Conservation (phyloP, 2,329 filamentous ascomycete genomes). For the Aspergillus fischeri region DNA sequence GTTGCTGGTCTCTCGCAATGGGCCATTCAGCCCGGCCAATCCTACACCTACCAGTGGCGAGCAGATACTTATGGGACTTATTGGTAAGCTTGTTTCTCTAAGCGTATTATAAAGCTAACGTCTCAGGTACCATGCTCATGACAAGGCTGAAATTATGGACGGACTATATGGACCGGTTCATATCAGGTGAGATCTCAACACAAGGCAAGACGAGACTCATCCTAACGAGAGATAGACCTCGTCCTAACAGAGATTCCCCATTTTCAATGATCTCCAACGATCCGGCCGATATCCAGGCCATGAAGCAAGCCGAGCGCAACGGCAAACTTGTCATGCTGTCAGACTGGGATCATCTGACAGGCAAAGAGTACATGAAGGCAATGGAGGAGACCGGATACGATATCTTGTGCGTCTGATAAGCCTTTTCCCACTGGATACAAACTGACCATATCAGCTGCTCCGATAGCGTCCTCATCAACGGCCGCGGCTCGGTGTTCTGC, state of each 20-base stretch:
- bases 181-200: conserved; percentile 17
- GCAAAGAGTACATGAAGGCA: conserved; percentile 39
- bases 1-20: conserved; percentile 54
- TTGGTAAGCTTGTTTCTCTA: conserved; percentile 42
- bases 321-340: conserved; percentile 49
- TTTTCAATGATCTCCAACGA: conserved; percentile 49
- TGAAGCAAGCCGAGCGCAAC: conserved; percentile 48
- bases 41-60: conserved; percentile 51
- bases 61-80: conserved; percentile 54
- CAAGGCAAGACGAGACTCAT: not conserved
- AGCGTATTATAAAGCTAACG: not conserved
- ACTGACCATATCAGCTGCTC: conserved; percentile 12
- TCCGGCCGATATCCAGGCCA: conserved; percentile 37
- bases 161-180: conserved; percentile 52
- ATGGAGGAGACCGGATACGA: conserved; percentile 20
- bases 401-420: conserved; percentile 14
- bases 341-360: conserved; percentile 56
- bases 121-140: conserved; percentile 48
- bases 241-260: conserved; percentile 31
- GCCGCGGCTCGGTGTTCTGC: conserved; percentile 17
- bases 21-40: conserved; percentile 47
- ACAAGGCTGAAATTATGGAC: conserved; percentile 54
- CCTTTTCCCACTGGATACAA: no score
- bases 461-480: conserved; percentile 19
- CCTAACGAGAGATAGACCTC: not conserved